Percentiles rank a stretch among this genome's conserved stretches.
These are phyloP conservation scores for Aspergillus thermomutatus DNA, from an alignment of 2,329 filamentous ascomycete species.

Conservation along the genomic window DNA sequence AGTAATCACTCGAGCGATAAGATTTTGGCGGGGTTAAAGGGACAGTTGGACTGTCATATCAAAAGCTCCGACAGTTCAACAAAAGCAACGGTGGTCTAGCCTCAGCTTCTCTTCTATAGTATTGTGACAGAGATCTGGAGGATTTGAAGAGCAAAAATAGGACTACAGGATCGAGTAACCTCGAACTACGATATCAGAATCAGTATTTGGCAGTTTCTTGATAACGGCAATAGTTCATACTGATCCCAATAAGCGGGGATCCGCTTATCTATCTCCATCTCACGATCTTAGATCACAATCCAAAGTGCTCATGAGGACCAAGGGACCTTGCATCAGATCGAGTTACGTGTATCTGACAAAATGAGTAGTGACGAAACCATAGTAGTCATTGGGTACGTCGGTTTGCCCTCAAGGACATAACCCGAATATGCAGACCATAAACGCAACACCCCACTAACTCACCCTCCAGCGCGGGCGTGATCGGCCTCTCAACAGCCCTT, in stretches of 20 bases:
- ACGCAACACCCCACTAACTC: too few species aligned
- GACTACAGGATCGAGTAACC: background rate
- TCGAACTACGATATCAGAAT: background rate
- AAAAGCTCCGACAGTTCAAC: background rate
- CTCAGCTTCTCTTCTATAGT: background rate
- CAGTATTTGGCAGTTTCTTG: too few species aligned
- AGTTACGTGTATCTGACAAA: background rate
- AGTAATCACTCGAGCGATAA: background rate
- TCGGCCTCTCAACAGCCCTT: constrained; percentile 39
- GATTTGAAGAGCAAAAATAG: background rate
- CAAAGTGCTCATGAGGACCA: background rate
- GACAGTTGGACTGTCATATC: background rate
- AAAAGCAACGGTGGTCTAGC: background rate
- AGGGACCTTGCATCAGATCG: background rate
- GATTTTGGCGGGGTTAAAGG: background rate
- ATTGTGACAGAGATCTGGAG: background rate
- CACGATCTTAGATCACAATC: background rate
- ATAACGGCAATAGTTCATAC: background rate
- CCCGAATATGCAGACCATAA: too few species aligned
- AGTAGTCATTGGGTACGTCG: constrained; percentile 35
- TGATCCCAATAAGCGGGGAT: background rate
- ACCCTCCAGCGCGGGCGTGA: constrained; percentile 37
- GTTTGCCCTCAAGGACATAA: background rate
- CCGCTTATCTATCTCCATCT: background rate
- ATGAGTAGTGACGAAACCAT: constrained; percentile 24